Conservation (phyloP, 208 protist genomes). For the Leishmania guyanensis region DNA sequence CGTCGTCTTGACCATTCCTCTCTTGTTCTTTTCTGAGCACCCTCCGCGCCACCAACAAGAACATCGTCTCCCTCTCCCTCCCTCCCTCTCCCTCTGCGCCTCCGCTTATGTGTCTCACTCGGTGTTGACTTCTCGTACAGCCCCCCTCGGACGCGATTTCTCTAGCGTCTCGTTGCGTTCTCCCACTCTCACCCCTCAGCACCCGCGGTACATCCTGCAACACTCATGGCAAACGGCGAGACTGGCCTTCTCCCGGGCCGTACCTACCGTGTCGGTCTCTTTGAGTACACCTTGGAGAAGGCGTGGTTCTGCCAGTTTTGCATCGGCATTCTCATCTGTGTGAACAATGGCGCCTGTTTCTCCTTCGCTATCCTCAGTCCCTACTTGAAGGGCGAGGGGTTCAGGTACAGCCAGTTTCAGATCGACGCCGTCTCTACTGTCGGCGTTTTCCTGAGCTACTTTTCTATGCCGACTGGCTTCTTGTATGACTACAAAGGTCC, state of each 20-base stretch:
- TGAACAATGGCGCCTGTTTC: constrained; percentile 85
- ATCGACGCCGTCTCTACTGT: constrained; percentile 72
- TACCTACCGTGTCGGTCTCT: not conserved
- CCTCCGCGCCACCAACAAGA: not conserved
- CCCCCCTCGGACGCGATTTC: not conserved
- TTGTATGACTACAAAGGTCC: constrained; percentile 75
- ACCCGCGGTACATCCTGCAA: no score
- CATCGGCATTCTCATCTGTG: constrained; percentile 73
- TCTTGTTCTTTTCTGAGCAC: not conserved
- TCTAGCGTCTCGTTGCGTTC: not conserved
- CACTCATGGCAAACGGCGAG: not conserved
- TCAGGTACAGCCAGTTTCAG: constrained; percentile 63
- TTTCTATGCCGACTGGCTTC: constrained; percentile 79
- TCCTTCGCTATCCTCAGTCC: constrained; percentile 79
- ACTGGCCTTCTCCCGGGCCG: not conserved
- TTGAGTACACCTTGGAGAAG: constrained; percentile 45
- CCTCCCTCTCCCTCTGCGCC: not conserved
- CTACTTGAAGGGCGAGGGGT: constrained; percentile 56
- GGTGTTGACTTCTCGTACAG: not conserved
- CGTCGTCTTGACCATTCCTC: no score
- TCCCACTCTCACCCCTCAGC: not conserved
- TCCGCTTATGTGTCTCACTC: not conserved
- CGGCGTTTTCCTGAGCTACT: constrained; percentile 81
- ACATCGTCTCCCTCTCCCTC: not conserved
- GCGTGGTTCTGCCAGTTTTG: constrained; percentile 83